Conservation (phyloP, 2,329 filamentous ascomycete species). For the Bertia moriformis region DNA sequence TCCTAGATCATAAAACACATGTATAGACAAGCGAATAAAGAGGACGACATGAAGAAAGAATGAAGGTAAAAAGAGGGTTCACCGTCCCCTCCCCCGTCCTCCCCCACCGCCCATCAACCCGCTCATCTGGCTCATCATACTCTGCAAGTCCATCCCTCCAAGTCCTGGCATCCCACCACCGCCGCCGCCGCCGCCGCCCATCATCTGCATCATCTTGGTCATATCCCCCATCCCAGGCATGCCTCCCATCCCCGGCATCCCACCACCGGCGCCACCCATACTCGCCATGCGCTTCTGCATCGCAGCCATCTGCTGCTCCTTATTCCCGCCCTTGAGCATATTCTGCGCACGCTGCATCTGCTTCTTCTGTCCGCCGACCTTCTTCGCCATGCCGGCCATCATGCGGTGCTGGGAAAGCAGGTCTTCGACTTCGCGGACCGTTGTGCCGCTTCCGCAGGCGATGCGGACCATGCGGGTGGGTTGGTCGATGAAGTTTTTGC, state of each 20-base stretch:
- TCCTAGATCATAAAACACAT: neutral
- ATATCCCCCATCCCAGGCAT: slow-evolving; percentile 1
- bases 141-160: slow-evolving; percentile 61
- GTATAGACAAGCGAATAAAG: neutral
- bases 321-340: slow-evolving; percentile 80
- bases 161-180: slow-evolving; percentile 48
- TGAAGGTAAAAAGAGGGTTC: neutral
- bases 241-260: slow-evolving; percentile 74
- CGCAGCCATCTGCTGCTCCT: slow-evolving; percentile 82
- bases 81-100: slow-evolving; percentile 1
- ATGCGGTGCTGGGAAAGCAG: slow-evolving; percentile 93
- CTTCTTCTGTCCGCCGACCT: slow-evolving; percentile 94
- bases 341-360: slow-evolving; percentile 91
- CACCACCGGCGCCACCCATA: slow-evolving; percentile 62
- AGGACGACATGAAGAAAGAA: neutral
- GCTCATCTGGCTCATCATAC: slow-evolving; percentile 62
- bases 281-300: slow-evolving; percentile 93
- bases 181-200: slow-evolving; percentile 69
- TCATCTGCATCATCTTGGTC: slow-evolving; percentile 33
- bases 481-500: slow-evolving; percentile 78
- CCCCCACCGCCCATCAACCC: slow-evolving; percentile 23
- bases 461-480: slow-evolving; percentile 87
- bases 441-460: slow-evolving; percentile 76
- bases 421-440: slow-evolving; percentile 92
- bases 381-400: slow-evolving; percentile 74